Evolutionary conservation across 164 flowering plant species (phyloP).

Genomic region (Nymphaea thermarum): DNA sequence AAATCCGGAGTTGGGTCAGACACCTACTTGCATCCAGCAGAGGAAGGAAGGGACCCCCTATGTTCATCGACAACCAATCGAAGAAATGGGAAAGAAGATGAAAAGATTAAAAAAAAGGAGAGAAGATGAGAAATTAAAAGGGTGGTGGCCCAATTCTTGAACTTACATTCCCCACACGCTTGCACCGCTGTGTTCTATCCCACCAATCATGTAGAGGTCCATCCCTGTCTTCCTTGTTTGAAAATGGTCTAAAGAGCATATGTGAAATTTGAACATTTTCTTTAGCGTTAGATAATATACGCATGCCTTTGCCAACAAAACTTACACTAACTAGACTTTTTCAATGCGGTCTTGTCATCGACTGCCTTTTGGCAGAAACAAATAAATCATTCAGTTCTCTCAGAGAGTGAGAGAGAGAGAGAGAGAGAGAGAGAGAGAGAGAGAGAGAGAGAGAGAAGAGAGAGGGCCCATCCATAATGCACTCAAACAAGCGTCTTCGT

Average conservation of each 20-base stretch:
- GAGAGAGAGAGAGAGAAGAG: not conserved
- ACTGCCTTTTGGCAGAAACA: no score
- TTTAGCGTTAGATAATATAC: no score
- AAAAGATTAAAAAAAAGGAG: not conserved
- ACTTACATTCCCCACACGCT: not conserved
- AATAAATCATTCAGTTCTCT: no score
- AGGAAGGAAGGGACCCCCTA: not conserved
- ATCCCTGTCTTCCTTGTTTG: not conserved
- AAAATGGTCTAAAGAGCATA: no score
- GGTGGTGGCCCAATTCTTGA: not conserved
- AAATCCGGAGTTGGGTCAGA: not conserved
- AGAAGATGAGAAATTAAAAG: not conserved
- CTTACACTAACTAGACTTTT: no score
- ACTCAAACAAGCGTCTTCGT: no score
- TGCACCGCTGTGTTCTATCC: not conserved
- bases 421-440: not conserved
- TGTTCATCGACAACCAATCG: not conserved
- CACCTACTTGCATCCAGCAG: not conserved
- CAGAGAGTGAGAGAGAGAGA: not conserved
- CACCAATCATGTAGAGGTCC: not conserved
- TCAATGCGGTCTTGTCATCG: no score
- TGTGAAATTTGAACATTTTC: no score
- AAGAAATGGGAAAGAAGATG: not conserved
- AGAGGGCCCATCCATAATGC: not conserved
- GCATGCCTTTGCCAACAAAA: no score